Base-by-base conservation (phyloP, 2,329 filamentous ascomycete genomes). In the Arthrobotrys pseudoclavata region DNA sequence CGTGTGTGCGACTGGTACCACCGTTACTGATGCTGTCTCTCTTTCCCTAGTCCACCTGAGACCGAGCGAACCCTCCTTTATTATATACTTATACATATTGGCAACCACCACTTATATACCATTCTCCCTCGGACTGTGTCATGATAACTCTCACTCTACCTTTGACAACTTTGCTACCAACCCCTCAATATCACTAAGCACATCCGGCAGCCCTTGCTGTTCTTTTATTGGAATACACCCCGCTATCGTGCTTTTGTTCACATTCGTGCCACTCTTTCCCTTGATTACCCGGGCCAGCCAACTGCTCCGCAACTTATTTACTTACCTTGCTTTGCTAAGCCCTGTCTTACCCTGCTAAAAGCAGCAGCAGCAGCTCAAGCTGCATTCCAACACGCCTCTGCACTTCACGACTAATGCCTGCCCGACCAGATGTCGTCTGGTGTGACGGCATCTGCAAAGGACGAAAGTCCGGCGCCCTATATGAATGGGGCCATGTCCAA, bases 371-470 rank as follows among this genome's bases (percentile, higher is more conserved):
- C 69, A 69, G 62, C 53, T 45, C 57, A 67, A 69, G 64, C 71
- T 76, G 71, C 71, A 68, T 64, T 76, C 63, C 71, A 57, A 68
- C 71, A 76, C 64, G 71, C 63, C 37, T 76, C 71, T 69, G 71
- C 71, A 69, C 45, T 76, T 64, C 63, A 64, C 71, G 71, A 76
- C 71, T 76, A 66, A 76, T 76, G 71, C 71, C 71, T 76, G 71
- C 53, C 71, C 55, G 57, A 57, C 71, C 71, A 69, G 71, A 76
- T 76, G 71, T 76, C 71, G 71, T 76, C 71, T 76, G 71, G 71
- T 76, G 71, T 76, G 71, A 76, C 71, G 71, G 71, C 71, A 76
- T 76, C 71, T 69, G 64, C 71, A 52, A 69, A 45, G 71, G 71
- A 76, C 71, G 61, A 69, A 52, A 68, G 71, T 76, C 71, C 71